A percentile compares a stretch with the other conserved stretches of the same genome.
These are phyloP conservation scores for Vigna trinervia DNA, from an alignment of 306 rosid species.

Conservation along the genomic window DNA sequence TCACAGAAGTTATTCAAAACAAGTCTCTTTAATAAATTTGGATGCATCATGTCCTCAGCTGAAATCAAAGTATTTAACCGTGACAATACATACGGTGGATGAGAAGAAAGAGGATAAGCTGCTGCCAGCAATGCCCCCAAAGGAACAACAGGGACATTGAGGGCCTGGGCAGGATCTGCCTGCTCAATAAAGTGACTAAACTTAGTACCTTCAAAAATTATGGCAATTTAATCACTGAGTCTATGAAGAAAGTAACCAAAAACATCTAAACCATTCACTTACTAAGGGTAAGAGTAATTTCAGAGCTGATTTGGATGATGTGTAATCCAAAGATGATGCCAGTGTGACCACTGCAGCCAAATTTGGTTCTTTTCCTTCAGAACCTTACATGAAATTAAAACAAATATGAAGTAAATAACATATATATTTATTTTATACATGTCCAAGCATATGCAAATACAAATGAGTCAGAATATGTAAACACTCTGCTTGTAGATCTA, in stretches of 20 bases:
- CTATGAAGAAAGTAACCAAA: constrained; percentile 26
- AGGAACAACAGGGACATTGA: constrained; percentile 93
- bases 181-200: constrained; percentile 55
- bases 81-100: constrained; percentile 78
- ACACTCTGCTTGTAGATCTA: constrained; percentile 1
- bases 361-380: constrained; percentile 74
- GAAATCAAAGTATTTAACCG: constrained; percentile 91
- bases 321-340: constrained; percentile 95
- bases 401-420: constrained; percentile 31
- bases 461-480: neutral
- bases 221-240: constrained; percentile 34
- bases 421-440: constrained; percentile 26
- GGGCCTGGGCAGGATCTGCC: constrained; percentile 99
- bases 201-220: constrained; percentile 43
- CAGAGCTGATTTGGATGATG: constrained; percentile 86
- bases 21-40: constrained; percentile 80
- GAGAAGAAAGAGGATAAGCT: constrained; percentile 86
- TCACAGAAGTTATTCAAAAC: constrained; percentile 94
- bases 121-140: constrained; percentile 86
- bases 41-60: constrained; percentile 96
- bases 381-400: constrained; percentile 60
- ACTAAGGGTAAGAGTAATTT: constrained; percentile 93
- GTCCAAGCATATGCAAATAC: constrained; percentile 13
- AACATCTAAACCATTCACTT: constrained; percentile 54
- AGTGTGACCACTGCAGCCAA: constrained; percentile 89